A percentile compares a stretch with the other conserved stretches of the same genome.
These are phyloP conservation scores for Globisporangium ultimum DNA, from an alignment of 352 stramenopile genomes.

Conservation along the genomic window DNA sequence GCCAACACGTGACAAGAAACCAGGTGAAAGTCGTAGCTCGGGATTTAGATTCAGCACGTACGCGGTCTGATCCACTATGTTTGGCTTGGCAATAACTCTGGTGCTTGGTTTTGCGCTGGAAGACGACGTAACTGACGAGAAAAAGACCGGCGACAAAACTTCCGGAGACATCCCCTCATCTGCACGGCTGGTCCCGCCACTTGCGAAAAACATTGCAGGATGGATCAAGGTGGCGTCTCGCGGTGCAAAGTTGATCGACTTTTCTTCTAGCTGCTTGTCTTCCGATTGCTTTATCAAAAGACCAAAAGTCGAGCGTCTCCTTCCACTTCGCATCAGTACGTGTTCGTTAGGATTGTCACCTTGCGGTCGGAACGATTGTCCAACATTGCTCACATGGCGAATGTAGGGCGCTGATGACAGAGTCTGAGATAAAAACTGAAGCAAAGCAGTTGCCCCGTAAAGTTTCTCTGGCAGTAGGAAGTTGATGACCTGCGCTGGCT, in stretches of 20 bases:
- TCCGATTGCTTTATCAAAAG: not conserved
- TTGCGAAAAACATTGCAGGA: slow-evolving; percentile 15
- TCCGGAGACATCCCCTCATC: not conserved
- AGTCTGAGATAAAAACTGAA: slow-evolving; percentile 64
- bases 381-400: slow-evolving; percentile 37
- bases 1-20: slow-evolving; percentile 70
- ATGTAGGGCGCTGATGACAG: slow-evolving; percentile 52
- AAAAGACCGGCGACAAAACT: slow-evolving; percentile 17
- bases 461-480: slow-evolving; percentile 49
- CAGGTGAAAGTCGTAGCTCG: slow-evolving; percentile 69
- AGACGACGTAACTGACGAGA: slow-evolving; percentile 3
- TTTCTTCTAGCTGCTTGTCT: not conserved
- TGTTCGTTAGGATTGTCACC: slow-evolving; percentile 2
- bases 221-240: slow-evolving; percentile 13
- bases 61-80: slow-evolving; percentile 32
- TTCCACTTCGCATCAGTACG: slow-evolving; percentile 1
- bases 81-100: not conserved
- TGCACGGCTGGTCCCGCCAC: not conserved
- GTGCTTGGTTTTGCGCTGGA: not conserved
- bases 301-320: slow-evolving; percentile 6
- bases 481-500: slow-evolving; percentile 32
- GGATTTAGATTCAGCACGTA: slow-evolving; percentile 86
- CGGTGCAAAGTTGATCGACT: not conserved
- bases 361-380: not conserved
- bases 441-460: slow-evolving; percentile 26